phyloP scores from a whole-genome alignment of 2,329 filamentous ascomycete species.

The Cladosporium austrohemisphaericum region DNA sequence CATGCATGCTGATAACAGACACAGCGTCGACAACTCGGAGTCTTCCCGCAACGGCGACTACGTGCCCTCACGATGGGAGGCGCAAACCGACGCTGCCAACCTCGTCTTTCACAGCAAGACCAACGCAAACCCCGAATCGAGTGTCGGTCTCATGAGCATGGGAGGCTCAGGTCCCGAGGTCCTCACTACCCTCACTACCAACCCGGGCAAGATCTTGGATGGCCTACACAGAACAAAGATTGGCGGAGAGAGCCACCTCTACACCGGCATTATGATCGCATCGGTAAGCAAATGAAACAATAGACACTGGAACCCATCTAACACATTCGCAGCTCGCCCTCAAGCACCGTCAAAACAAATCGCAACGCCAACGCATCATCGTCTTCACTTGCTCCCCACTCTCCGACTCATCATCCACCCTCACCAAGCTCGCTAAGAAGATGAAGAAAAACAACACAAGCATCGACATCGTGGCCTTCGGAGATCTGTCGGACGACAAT shows the following conservation, averaged over 20 bases:
- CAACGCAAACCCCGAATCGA: slow-evolving; percentile 91
- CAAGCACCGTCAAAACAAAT: slow-evolving; percentile 97
- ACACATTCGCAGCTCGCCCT: slow-evolving; percentile 68
- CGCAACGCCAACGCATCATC: slow-evolving; percentile 92
- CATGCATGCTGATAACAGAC: not conserved
- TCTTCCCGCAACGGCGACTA: slow-evolving; percentile 95
- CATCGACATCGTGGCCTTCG: slow-evolving; percentile 93
- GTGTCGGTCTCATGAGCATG: slow-evolving; percentile 98
- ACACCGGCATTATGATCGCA: slow-evolving; percentile 92
- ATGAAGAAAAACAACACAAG: slow-evolving; percentile 98
- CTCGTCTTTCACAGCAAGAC: slow-evolving; percentile 95
- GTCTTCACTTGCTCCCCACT: slow-evolving; percentile 94
- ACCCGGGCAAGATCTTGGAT: slow-evolving; percentile 92
- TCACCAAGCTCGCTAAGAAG: slow-evolving; percentile 88
- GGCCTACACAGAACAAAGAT: slow-evolving; percentile 94
- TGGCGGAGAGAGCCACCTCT: slow-evolving; percentile 79
- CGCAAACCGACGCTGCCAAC: slow-evolving; percentile 90
- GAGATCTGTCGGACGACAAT: slow-evolving; percentile 84
- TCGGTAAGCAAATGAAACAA: slow-evolving; percentile 63
- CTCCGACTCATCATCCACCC: slow-evolving; percentile 80
- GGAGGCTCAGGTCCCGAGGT: slow-evolving; percentile 96
- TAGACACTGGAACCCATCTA: not conserved
- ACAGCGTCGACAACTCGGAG: slow-evolving; percentile 93
- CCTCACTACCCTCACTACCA: slow-evolving; percentile 90
- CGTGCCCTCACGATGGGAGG: slow-evolving; percentile 87